These are phyloP conservation scores for Nidularia pulvinata DNA, from an alignment of 768 basidiomycete species.

Conservation along the genomic window DNA sequence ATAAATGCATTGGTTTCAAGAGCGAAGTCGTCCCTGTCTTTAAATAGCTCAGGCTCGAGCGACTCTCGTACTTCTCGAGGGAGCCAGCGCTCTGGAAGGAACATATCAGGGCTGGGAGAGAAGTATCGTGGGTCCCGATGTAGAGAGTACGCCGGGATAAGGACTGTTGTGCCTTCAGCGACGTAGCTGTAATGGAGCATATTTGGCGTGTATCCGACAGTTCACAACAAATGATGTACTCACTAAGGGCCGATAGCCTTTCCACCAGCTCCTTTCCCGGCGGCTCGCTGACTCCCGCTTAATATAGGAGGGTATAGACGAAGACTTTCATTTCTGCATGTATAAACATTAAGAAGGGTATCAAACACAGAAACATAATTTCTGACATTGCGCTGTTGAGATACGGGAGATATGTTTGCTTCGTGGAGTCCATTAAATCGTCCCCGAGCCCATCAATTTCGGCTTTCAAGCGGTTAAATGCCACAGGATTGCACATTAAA, in stretches of 20 bases:
- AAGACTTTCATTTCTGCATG: slow-evolving; percentile 44
- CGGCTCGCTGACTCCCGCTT: slow-evolving; percentile 42
- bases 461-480: slow-evolving; percentile 26
- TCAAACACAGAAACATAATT: slow-evolving; percentile 4
- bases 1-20: slow-evolving; percentile 32
- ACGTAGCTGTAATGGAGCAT: slow-evolving; percentile 32
- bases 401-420: slow-evolving; percentile 27
- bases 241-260: slow-evolving; percentile 5
- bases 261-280: slow-evolving; percentile 29
- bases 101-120: slow-evolving; percentile 38
- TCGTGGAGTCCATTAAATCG: slow-evolving; percentile 17
- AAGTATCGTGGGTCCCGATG: slow-evolving; percentile 48
- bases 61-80: slow-evolving; percentile 10
- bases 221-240: no score
- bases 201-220: no score
- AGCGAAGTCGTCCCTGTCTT: slow-evolving; percentile 8
- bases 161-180: slow-evolving; percentile 40
- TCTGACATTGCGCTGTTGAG: slow-evolving; percentile 31
- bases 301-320: slow-evolving; percentile 49
- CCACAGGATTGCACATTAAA: slow-evolving; percentile 26
- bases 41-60: slow-evolving; percentile 31
- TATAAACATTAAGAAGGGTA: background rate
- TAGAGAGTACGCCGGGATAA: slow-evolving; percentile 38
- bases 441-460: slow-evolving; percentile 29
- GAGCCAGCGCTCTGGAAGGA: slow-evolving; percentile 41